phyloP scores from a whole-genome alignment of 257 asterid genomes.

The Scutellaria minor region DNA sequence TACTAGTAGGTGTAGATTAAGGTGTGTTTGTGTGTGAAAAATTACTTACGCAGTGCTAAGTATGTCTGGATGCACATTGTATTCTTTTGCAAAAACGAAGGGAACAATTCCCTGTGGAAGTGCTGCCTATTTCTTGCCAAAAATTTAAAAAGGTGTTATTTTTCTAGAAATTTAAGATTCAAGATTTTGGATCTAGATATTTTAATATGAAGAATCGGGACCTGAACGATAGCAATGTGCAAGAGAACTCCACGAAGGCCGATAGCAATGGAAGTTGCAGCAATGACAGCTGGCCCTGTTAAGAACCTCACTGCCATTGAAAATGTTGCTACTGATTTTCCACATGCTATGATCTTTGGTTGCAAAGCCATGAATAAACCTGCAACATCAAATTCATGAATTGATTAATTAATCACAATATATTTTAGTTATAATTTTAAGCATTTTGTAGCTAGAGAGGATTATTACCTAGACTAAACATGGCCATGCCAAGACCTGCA shows the following conservation, averaged over 20 bases:
- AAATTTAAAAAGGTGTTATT: not conserved
- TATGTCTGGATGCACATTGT: conserved; percentile 88
- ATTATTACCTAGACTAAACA: conserved; percentile 85
- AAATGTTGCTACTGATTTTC: conserved; percentile 84
- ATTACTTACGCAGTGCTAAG: conserved; percentile 87
- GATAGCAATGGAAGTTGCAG: conserved; percentile 88
- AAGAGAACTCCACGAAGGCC: conserved; percentile 86
- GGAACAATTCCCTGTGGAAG: conserved; percentile 96
- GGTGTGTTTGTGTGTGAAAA: conserved; percentile 26
- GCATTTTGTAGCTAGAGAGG: not conserved
- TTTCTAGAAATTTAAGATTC: not conserved
- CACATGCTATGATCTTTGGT: conserved; percentile 88
- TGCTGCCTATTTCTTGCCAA: conserved; percentile 68
- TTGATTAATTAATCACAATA: not conserved
- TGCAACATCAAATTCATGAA: conserved; percentile 21
- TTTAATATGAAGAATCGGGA: conserved; percentile 12
- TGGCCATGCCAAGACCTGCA: conserved; percentile 98
- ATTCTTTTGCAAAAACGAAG: conserved; percentile 86
- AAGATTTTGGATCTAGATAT: no score
- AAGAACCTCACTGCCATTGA: conserved; percentile 95
- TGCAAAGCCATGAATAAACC: conserved; percentile 97
- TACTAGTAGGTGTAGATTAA: not conserved
- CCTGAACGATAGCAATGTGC: conserved; percentile 94
- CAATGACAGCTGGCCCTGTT: conserved; percentile 96
- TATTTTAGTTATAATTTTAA: no score